Evolutionary conservation across 2,329 filamentous ascomycete species (phyloP).

Genomic region (Monosporascus sp.): DNA sequence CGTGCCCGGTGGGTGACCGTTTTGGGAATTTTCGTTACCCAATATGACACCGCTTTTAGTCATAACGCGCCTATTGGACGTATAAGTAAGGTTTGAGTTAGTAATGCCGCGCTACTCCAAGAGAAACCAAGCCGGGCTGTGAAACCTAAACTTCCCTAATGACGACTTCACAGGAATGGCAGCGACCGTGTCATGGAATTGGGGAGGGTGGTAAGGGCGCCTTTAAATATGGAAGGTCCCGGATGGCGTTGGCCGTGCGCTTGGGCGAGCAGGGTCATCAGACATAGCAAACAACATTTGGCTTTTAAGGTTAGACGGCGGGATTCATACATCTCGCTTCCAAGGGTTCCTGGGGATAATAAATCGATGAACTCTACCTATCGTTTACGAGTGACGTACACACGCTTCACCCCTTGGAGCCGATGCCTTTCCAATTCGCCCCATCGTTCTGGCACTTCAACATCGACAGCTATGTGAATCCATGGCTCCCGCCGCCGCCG

Average conservation of each 20-base stretch:
- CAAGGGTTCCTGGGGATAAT: too few species aligned
- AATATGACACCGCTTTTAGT: constrained; percentile 15
- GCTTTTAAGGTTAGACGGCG: too few species aligned
- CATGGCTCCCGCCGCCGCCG: constrained; percentile 59
- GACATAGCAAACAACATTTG: too few species aligned
- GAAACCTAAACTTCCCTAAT: too few species aligned
- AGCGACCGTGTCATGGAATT: too few species aligned
- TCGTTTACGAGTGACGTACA: not conserved
- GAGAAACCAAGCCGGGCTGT: too few species aligned
- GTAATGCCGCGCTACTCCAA: not conserved
- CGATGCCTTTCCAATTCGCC: constrained; percentile 1
- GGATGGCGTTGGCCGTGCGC: too few species aligned
- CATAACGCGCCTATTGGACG: constrained; percentile 6
- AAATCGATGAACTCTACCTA: not conserved
- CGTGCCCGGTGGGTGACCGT: constrained; percentile 5
- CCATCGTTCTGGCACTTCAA: constrained; percentile 53
- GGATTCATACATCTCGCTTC: too few species aligned
- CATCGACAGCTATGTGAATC: constrained; percentile 72
- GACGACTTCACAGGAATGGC: too few species aligned
- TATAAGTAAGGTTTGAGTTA: constrained; percentile 7
- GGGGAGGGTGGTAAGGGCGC: too few species aligned
- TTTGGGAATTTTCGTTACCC: constrained; percentile 13
- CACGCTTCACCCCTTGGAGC: not conserved
- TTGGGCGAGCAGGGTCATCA: too few species aligned
- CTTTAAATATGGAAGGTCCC: too few species aligned